Conservation (phyloP, 441 rosid genomes). For the Aquilaria agallochum region DNA sequence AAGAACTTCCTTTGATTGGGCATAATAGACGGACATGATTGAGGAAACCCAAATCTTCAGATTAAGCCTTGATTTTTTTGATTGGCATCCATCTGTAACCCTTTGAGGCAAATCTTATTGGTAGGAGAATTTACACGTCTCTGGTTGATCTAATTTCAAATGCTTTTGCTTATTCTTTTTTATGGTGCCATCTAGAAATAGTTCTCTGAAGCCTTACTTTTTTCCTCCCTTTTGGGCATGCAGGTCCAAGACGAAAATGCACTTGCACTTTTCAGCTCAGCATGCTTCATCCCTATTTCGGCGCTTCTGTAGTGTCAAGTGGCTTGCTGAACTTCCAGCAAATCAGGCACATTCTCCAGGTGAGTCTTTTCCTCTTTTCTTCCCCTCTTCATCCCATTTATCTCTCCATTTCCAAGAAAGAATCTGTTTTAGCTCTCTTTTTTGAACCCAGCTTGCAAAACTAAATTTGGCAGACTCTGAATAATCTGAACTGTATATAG, state of each 20-base stretch:
- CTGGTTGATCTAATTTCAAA: no score
- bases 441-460: background rate
- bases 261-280: constrained; percentile 23
- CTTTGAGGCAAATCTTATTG: no score
- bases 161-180: no score
- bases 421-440: background rate
- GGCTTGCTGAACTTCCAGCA: constrained; percentile 17
- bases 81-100: no score
- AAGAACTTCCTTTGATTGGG: no score
- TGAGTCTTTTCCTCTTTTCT: constrained; percentile 6
- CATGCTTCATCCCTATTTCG: constrained; percentile 28
- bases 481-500: background rate
- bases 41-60: no score
- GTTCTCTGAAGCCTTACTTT: no score
- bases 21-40: no score
- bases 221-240: background rate
- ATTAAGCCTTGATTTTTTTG: no score
- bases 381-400: background rate
- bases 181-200: no score
- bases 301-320: constrained; percentile 20
- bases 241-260: constrained; percentile 23
- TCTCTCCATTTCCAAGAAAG: background rate
- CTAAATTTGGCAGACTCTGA: background rate
- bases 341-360: constrained; percentile 31
- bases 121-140: no score